Percentiles rank a stretch among this genome's conserved stretches.
Conservation (phyloP, 257 asterid genomes). For the Gentiana macrophylla region DNA sequence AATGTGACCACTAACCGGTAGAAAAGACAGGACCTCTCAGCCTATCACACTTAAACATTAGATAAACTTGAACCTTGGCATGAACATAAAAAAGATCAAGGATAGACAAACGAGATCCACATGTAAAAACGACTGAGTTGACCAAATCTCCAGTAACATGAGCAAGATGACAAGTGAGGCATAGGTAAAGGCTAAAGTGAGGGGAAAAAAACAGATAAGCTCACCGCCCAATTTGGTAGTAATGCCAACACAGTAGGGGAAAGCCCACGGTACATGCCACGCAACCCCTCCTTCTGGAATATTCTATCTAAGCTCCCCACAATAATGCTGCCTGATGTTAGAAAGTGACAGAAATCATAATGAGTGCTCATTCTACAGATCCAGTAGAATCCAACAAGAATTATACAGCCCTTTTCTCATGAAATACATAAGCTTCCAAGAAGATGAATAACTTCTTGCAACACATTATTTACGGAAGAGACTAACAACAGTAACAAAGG, state of each 20-base stretch:
- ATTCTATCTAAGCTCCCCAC: slow-evolving; percentile 84
- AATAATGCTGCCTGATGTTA: slow-evolving; percentile 70
- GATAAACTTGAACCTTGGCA: too few relatives aligned
- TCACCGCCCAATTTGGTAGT: slow-evolving; percentile 96
- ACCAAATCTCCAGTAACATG: too few relatives aligned
- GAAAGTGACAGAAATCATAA: too few relatives aligned
- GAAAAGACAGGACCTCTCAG: too few relatives aligned
- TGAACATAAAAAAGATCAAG: too few relatives aligned
- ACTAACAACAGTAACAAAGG: not conserved
- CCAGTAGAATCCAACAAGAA: not conserved
- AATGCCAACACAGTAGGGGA: slow-evolving; percentile 89
- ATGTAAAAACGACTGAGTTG: too few relatives aligned
- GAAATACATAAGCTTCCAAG: not conserved
- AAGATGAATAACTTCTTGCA: too few relatives aligned
- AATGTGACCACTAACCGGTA: too few relatives aligned
- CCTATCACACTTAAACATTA: too few relatives aligned
- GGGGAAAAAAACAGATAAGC: slow-evolving; percentile 5
- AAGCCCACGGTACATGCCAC: slow-evolving; percentile 97
- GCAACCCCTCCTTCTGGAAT: slow-evolving; percentile 70
- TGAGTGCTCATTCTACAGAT: not conserved
- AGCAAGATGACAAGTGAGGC: too few relatives aligned
- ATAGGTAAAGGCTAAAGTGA: not conserved
- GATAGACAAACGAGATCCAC: too few relatives aligned
- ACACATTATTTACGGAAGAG: not conserved
- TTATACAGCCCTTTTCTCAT: not conserved